Evolutionary conservation across 306 rosid genomes (phyloP).

Genomic region (Citrullus colocynthis): DNA sequence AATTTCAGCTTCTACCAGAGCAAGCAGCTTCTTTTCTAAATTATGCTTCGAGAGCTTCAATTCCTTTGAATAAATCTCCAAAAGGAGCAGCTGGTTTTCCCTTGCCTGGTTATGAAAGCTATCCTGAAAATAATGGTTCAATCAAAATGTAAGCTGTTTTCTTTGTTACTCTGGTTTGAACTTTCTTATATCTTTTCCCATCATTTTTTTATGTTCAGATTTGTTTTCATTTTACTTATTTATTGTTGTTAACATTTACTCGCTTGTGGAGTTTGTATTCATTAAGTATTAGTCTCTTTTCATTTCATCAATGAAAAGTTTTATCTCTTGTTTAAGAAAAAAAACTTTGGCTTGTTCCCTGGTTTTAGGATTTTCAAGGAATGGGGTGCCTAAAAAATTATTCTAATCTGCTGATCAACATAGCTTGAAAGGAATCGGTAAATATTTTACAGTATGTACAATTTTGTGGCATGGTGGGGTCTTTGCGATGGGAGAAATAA

Average conservation of each 20-base stretch:
- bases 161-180: background rate
- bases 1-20: constrained; percentile 89
- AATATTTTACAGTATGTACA: background rate
- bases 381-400: background rate
- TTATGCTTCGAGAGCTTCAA: constrained; percentile 60
- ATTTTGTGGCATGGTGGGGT: too few species aligned
- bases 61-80: constrained; percentile 69
- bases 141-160: constrained; percentile 66
- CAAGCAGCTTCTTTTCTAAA: constrained; percentile 90
- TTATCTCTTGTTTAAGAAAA: too few species aligned
- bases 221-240: too few species aligned
- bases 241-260: too few species aligned
- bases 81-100: constrained; percentile 64
- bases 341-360: background rate
- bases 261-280: too few species aligned
- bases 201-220: too few species aligned
- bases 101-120: constrained; percentile 93
- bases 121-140: constrained; percentile 82
- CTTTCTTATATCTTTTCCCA: too few species aligned
- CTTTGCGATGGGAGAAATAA: too few species aligned
- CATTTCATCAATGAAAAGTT: too few species aligned
- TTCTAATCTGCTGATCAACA: background rate
- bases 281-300: too few species aligned
- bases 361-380: background rate
- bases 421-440: background rate